phyloP scores from a whole-genome alignment of 768 basidiomycete genomes.

The Lactifluus subvellereus region DNA sequence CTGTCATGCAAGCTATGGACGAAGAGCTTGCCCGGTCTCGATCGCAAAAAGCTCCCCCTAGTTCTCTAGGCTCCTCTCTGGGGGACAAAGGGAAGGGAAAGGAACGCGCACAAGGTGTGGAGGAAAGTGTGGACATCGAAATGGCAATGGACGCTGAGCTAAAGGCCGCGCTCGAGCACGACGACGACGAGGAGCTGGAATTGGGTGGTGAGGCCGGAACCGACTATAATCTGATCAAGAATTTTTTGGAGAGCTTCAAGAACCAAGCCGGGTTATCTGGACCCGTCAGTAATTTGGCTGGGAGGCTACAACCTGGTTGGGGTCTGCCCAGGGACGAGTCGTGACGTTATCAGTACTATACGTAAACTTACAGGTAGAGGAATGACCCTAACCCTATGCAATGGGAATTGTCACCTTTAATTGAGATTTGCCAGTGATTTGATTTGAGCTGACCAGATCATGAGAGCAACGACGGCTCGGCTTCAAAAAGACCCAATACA shows the following conservation, averaged over 20 bases:
- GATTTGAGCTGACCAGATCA: no score
- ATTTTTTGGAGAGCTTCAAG: constrained; percentile 95
- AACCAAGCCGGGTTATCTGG: constrained; percentile 86
- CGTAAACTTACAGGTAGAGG: not conserved
- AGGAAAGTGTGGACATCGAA: constrained; percentile 65
- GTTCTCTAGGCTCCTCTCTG: constrained; percentile 2
- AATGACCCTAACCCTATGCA: constrained; percentile 18
- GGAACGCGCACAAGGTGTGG: constrained; percentile 34
- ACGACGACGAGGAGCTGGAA: constrained; percentile 50
- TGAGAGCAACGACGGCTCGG: not conserved
- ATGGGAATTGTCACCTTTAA: not conserved
- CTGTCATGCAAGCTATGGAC: constrained; percentile 96
- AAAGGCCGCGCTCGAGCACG: constrained; percentile 50
- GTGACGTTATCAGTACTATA: not conserved
- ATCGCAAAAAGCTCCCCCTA: constrained; percentile 24
- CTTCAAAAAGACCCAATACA: constrained; percentile 5
- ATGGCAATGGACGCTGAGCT: constrained; percentile 89
- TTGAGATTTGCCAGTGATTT: no score
- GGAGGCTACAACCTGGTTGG: constrained; percentile 74
- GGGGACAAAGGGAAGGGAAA: constrained; percentile 44
- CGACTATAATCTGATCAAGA: constrained; percentile 93
- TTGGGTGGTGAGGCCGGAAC: constrained; percentile 42
- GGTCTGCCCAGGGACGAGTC: constrained; percentile 61
- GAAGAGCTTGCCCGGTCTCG: constrained; percentile 57
- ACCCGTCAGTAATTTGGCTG: constrained; percentile 85